These are phyloP conservation scores for Agaricus sinodeliciosus DNA, from an alignment of 768 basidiomycete genomes.

Conservation along the genomic window DNA sequence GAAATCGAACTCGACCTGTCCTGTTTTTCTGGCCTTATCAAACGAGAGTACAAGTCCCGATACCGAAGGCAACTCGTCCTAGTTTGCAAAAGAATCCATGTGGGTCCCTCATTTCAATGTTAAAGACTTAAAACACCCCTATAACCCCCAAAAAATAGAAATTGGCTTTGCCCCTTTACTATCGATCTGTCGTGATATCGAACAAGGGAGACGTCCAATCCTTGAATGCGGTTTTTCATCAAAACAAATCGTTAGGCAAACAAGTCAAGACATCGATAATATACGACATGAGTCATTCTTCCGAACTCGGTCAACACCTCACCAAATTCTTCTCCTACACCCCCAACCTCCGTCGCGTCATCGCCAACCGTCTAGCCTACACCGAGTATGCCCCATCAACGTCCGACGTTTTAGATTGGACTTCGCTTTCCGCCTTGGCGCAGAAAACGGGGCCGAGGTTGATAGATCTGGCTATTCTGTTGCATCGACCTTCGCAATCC, in stretches of 20 bases:
- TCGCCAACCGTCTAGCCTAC: background rate
- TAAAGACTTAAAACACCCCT: background rate
- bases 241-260: background rate
- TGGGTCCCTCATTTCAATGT: background rate
- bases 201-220: background rate
- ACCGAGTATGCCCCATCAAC: background rate
- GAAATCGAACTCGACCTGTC: background rate
- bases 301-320: background rate
- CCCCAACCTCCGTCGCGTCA: background rate
- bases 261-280: background rate
- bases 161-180: conserved; percentile 2
- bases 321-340: background rate
- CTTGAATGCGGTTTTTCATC: background rate
- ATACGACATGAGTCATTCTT: background rate
- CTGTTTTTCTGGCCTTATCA: background rate
- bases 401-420: background rate
- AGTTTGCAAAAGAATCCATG: conserved; percentile 3
- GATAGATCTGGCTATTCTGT: background rate
- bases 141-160: background rate
- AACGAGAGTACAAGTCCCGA: background rate
- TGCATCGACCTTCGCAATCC: conserved; percentile 1
- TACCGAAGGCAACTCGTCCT: background rate
- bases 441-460: background rate
- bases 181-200: background rate
- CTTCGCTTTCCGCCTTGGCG: background rate